Evolutionary conservation across 2,329 filamentous ascomycete species (phyloP).

Genomic region (Penicillium sp.): DNA sequence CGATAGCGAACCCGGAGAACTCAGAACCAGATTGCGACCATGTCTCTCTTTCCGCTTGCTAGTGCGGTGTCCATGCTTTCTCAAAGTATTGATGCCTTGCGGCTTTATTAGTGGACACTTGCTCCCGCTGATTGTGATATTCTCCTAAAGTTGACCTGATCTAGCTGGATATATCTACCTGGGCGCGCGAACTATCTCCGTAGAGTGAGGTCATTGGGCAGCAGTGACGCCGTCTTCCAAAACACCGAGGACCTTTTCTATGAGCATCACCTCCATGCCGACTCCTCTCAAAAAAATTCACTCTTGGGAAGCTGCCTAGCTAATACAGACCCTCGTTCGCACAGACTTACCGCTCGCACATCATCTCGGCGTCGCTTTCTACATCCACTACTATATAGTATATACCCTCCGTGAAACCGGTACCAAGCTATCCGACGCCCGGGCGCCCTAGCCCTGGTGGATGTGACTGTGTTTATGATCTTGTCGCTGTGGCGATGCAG

Average conservation of each 20-base stretch:
- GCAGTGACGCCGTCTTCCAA: slow-evolving; percentile 42
- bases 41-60: slow-evolving; percentile 26
- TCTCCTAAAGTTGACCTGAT: not conserved
- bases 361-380: slow-evolving; percentile 50
- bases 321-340: too few species aligned
- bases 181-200: slow-evolving; percentile 47
- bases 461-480: slow-evolving; percentile 52
- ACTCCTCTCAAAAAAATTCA: slow-evolving; percentile 5
- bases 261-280: slow-evolving; percentile 42
- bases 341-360: slow-evolving; percentile 48
- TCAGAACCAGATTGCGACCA: not conserved
- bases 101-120: slow-evolving; percentile 29
- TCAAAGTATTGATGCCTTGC: slow-evolving; percentile 36
- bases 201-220: slow-evolving; percentile 39
- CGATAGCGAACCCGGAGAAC: slow-evolving; percentile 1
- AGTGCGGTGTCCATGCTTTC: slow-evolving; percentile 31
- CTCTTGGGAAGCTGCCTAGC: too few species aligned
- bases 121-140: too few species aligned
- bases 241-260: slow-evolving; percentile 40
- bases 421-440: slow-evolving; percentile 48
- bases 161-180: slow-evolving; percentile 41
- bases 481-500: slow-evolving; percentile 52
- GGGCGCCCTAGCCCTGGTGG: slow-evolving; percentile 49
- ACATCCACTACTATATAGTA: slow-evolving; percentile 50
- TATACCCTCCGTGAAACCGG: slow-evolving; percentile 40